phyloP scores from a whole-genome alignment of 345 rosid species.

The Cardamine chenopodiifolia region DNA sequence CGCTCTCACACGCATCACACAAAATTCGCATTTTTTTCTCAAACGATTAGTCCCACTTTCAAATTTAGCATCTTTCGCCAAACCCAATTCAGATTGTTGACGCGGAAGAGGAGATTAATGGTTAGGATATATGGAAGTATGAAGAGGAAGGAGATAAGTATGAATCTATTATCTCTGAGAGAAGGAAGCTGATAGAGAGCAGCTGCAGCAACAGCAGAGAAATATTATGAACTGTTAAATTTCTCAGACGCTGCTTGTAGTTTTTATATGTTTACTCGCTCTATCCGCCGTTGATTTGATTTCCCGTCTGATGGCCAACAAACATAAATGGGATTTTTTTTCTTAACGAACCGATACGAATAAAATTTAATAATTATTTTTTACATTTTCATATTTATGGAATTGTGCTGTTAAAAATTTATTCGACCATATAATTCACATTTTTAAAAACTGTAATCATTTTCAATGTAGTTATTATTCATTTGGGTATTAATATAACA shows the following conservation, averaged over 20 bases:
- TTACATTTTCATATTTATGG: neutral
- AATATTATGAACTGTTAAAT: neutral
- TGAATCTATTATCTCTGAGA: neutral
- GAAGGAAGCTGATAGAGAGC: conserved; percentile 5
- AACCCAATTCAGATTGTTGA: conserved; percentile 3
- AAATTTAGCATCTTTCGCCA: conserved; percentile 21
- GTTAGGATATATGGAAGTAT: neutral
- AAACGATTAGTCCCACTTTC: neutral
- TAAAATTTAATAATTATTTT: neutral
- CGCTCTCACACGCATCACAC: conserved; percentile 88
- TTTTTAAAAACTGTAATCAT: no score
- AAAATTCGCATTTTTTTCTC: conserved; percentile 62
- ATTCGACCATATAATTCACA: neutral
- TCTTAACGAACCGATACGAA: neutral
- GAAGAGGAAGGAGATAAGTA: neutral
- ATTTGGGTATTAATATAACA: no score
- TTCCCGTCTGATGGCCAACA: no score
- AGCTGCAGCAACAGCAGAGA: neutral
- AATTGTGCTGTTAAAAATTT: neutral
- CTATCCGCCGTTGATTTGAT: conserved; percentile 2
- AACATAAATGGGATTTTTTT: no score
- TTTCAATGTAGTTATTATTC: no score
- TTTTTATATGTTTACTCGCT: conserved; percentile 9
- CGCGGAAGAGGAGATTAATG: neutral
- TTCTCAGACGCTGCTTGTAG: conserved; percentile 26